Percentiles rank a stretch among this genome's conserved stretches.
Evolutionary conservation across 1,139 yeast species (phyloP).

Genomic region (Suhomyces atakaporum): DNA sequence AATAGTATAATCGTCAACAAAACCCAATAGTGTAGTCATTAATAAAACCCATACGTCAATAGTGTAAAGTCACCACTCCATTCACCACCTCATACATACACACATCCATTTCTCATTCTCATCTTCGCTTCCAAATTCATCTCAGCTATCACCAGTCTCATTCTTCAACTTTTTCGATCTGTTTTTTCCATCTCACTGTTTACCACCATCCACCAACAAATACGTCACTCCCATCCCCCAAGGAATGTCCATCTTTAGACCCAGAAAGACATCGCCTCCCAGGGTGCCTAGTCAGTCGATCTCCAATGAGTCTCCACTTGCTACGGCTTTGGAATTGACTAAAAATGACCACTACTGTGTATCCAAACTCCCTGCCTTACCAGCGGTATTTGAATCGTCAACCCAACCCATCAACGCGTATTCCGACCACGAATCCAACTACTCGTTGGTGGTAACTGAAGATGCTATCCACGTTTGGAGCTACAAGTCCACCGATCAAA

Average conservation of each 20-base stretch:
- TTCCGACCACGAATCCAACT: slow-evolving; percentile 54
- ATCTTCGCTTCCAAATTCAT: no score
- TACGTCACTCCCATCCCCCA: slow-evolving; percentile 3
- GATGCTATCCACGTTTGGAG: slow-evolving; percentile 68
- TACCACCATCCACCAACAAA: slow-evolving; percentile 3
- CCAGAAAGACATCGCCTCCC: slow-evolving; percentile 9
- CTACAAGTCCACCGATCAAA: slow-evolving; percentile 58
- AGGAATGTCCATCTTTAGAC: slow-evolving; percentile 12
- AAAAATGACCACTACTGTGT: slow-evolving; percentile 62
- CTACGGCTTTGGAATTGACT: slow-evolving; percentile 50
- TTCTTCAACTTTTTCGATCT: no score
- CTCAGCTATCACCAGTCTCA: no score
- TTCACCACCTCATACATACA: no score
- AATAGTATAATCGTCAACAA: no score
- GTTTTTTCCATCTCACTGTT: no score
- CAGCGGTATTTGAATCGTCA: slow-evolving; percentile 39
- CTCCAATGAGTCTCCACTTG: slow-evolving; percentile 1
- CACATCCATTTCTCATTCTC: no score
- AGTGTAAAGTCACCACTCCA: no score
- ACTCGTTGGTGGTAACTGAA: slow-evolving; percentile 55
- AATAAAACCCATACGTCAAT: no score
- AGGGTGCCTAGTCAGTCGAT: background rate
- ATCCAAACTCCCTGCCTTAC: slow-evolving; percentile 59
- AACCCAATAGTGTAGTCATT: no score
- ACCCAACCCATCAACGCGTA: slow-evolving; percentile 43